phyloP scores from a whole-genome alignment of 2,329 filamentous ascomycete genomes.

The Aureobasidium subglaciale region DNA sequence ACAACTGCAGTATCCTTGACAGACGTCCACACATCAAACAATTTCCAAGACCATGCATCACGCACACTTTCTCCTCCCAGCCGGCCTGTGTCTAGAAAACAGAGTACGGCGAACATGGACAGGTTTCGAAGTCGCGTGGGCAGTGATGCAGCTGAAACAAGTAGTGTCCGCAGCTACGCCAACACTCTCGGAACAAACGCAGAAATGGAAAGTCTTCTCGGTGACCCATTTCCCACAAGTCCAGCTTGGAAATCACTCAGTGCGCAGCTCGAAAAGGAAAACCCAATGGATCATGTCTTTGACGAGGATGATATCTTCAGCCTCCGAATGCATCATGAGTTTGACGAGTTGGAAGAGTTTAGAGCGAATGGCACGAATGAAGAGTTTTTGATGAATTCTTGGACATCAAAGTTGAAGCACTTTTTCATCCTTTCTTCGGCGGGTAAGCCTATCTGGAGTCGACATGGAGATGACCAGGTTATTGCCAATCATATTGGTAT shows the following conservation, averaged over 20 bases:
- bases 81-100: constrained; percentile 32
- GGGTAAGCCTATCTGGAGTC: constrained; percentile 93
- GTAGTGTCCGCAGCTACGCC: constrained; percentile 60
- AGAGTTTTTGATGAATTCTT: constrained; percentile 55
- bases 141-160: constrained; percentile 55
- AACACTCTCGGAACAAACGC: constrained; percentile 56
- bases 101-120: constrained; percentile 32
- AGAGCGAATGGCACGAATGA: constrained; percentile 49
- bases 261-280: constrained; percentile 50
- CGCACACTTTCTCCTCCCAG: constrained; percentile 24
- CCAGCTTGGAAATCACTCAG: constrained; percentile 62
- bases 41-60: constrained; percentile 51
- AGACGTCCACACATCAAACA: constrained; percentile 65
- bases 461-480: constrained; percentile 82
- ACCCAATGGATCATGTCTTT: constrained; percentile 44
- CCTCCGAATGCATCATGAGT: constrained; percentile 66
- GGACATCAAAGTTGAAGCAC: constrained; percentile 93
- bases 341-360: constrained; percentile 63
- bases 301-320: constrained; percentile 44
- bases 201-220: constrained; percentile 76
- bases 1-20: constrained; percentile 80
- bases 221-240: constrained; percentile 55
- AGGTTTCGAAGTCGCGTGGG: constrained; percentile 39
- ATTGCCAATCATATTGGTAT: constrained; percentile 94
- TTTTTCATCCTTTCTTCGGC: constrained; percentile 94